Evolutionary conservation across 495 filamentous ascomycete species (phyloP), one percentile per base, ranked within the genome.

Genomic region (Thozetella sp.): DNA sequence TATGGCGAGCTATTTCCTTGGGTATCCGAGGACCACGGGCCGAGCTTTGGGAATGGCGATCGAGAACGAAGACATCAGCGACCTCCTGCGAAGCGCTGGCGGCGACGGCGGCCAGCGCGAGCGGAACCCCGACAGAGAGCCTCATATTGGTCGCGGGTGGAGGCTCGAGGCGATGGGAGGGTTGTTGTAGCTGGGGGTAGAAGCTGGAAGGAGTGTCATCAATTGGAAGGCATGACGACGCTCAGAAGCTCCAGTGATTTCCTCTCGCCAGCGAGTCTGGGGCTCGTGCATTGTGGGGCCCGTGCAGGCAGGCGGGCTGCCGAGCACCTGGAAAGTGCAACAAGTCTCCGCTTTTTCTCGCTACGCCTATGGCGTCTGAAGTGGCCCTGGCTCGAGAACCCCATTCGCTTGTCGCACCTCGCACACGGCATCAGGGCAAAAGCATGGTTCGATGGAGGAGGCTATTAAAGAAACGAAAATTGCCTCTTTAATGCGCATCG

Each of bases 1-100:
- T 71, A 56, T 74, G 68, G 50, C 72, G 72, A 25, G 65, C 70
- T 40, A 74, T 59, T 61, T 74, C 70, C 60, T 66, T 70, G 51
- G 69, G 64, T n/a, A 74, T 59, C 22, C 58, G 54, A 2, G 71
- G 67, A 9, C 62, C 51, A 53, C 51, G 56, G 19, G 52, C 22
- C n/a, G 60, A 56, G 62, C 34, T 54, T 48, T 57, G 58, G 37
- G 50, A 23, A 58, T 64, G 25, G 61, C 48, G 53, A 53, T 50
- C 55, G 57, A 74, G 58, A 58, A 71, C 26, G 60, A 63, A 69
- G 62, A 70, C 72, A 48, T 68, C 66, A 51, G 70, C 70, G 34
- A 54, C 56, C 51, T 66, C 57, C 30, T 62, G 64, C 53, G 26
- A 56, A 19, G 70, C 64, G 26, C 46, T 62, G 51, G 57, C 63